phyloP scores from a whole-genome alignment of 768 basidiomycete genomes.

The Trametes cingulata region DNA sequence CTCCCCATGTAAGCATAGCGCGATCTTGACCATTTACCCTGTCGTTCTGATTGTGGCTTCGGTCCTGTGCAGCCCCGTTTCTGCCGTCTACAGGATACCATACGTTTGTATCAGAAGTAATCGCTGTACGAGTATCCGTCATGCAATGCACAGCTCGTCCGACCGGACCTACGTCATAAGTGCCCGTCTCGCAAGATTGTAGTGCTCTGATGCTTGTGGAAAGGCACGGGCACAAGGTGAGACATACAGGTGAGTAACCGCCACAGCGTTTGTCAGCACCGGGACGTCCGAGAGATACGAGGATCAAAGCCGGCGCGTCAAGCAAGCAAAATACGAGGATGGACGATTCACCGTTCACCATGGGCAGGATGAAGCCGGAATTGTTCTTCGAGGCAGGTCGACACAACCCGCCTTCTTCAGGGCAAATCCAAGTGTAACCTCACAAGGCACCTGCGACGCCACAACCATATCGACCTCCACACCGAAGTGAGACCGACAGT shows the following conservation, averaged over 20 bases:
- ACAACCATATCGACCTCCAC: background rate
- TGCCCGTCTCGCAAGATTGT: too few species aligned
- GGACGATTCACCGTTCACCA: too few species aligned
- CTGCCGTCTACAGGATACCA: slow-evolving; percentile 5
- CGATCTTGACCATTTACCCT: background rate
- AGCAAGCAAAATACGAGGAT: too few species aligned
- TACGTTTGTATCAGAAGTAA: slow-evolving; percentile 11
- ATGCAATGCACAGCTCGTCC: background rate
- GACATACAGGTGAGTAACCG: background rate
- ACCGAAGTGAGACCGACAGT: background rate
- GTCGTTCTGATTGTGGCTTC: slow-evolving; percentile 2
- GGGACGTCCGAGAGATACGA: background rate
- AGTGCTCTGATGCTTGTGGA: too few species aligned
- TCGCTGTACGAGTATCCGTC: slow-evolving; percentile 10
- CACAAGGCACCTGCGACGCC: background rate
- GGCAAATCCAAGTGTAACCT: background rate
- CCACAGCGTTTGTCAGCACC: background rate
- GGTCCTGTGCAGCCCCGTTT: background rate
- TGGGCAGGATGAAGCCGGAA: too few species aligned
- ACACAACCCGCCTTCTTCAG: background rate
- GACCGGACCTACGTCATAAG: too few species aligned
- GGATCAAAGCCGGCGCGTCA: background rate
- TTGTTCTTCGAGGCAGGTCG: background rate
- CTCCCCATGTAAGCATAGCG: slow-evolving; percentile 4
- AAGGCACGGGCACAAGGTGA: background rate